Evolutionary conservation across 1,284 basidiomycete genomes (phyloP).

Genomic region (Schizophyllum amplum): DNA sequence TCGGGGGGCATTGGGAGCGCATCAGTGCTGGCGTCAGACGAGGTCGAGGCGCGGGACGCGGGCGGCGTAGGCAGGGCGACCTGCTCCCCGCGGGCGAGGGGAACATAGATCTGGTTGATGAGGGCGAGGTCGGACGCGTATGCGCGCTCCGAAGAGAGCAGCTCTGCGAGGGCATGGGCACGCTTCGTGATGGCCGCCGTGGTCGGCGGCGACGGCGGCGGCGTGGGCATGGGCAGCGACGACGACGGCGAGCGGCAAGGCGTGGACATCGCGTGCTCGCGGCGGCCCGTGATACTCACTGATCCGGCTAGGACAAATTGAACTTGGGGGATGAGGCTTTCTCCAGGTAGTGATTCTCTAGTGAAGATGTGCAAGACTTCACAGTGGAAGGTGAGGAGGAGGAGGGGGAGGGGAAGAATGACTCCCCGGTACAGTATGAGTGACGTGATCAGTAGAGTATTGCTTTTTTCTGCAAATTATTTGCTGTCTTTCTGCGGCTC

Average conservation of each 20-base stretch:
- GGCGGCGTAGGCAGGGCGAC: conserved; percentile 19
- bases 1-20: conserved; percentile 58
- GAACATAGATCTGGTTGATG: conserved; percentile 79
- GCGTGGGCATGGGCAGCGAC: not conserved
- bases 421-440: too few species aligned
- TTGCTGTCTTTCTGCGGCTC: too few species aligned
- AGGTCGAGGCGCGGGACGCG: conserved; percentile 21
- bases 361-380: too few species aligned
- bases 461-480: too few species aligned
- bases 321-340: not conserved
- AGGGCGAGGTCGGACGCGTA: conserved; percentile 86
- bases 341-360: too few species aligned
- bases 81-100: conserved; percentile 56
- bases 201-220: not conserved
- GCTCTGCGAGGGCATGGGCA: conserved; percentile 76
- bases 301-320: not conserved
- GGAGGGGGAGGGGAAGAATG: too few species aligned
- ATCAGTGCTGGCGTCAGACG: conserved; percentile 20
- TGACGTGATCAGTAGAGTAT: too few species aligned
- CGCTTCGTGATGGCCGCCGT: conserved; percentile 75
- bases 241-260: not conserved
- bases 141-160: conserved; percentile 77
- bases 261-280: not conserved
- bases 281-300: not conserved
- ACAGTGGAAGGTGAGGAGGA: too few species aligned